Evolutionary conservation across 2,329 filamentous ascomycete genomes (phyloP).

Genomic region (Epichloe festucae): DNA sequence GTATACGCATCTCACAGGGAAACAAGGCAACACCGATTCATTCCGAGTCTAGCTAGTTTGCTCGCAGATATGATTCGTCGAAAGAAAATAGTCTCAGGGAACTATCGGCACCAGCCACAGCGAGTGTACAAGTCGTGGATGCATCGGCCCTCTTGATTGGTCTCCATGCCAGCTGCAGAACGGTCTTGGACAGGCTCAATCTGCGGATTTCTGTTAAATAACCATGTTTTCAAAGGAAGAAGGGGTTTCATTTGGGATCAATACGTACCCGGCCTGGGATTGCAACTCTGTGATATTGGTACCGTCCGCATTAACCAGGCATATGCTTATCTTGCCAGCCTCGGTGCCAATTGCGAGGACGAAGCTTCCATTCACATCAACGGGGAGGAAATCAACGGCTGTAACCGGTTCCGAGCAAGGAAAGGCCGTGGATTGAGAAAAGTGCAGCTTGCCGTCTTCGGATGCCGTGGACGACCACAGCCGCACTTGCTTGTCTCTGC

Average conservation of each 20-base stretch:
- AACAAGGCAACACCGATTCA: no score
- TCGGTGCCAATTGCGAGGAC: conserved; percentile 48
- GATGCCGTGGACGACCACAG: conserved; percentile 40
- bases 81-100: conserved; percentile 45
- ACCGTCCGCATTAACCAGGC: conserved; percentile 25
- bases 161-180: conserved; percentile 58
- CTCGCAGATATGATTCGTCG: conserved; percentile 13
- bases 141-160: conserved; percentile 27
- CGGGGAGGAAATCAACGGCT: conserved; percentile 51
- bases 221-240: rapidly evolving
- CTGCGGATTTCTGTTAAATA: conserved; percentile 12
- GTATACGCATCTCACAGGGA: no score
- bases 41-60: background rate
- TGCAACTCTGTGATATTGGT: conserved; percentile 24
- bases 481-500: conserved; percentile 75
- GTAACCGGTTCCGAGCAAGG: conserved; percentile 50
- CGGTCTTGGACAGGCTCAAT: conserved; percentile 42
- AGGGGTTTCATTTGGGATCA: conserved; percentile 1
- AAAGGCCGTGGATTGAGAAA: conserved; percentile 41
- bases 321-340: conserved; percentile 32
- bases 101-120: conserved; percentile 47
- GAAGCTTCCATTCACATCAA: conserved; percentile 15
- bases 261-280: conserved; percentile 26
- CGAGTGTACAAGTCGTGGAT: conserved; percentile 26
- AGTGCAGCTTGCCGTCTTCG: conserved; percentile 23